phyloP scores from a whole-genome alignment of 1,284 basidiomycete species.

The Sporisorium reilianum region DNA sequence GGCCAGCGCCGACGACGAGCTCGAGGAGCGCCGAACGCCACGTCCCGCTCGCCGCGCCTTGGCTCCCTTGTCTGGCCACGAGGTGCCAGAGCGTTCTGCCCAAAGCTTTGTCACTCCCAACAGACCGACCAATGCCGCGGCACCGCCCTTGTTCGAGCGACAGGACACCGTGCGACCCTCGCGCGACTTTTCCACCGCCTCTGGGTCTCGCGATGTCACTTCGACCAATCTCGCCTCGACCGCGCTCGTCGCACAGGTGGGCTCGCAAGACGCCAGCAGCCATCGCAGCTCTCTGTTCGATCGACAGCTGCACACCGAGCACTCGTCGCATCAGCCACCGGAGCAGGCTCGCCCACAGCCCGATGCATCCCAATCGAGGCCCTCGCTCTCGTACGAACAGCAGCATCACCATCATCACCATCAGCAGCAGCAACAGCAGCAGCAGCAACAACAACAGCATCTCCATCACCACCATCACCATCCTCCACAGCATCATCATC shows the following conservation, averaged over 20 bases:
- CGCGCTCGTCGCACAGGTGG: constrained; percentile 41
- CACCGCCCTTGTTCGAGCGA: constrained; percentile 44
- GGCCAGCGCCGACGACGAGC: constrained; percentile 29
- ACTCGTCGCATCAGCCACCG: background rate
- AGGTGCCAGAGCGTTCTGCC: constrained; percentile 9
- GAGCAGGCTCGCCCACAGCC: constrained; percentile 10
- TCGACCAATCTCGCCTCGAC: constrained; percentile 39
- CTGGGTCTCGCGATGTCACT: constrained; percentile 27
- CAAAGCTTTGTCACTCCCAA: constrained; percentile 40
- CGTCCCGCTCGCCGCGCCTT: constrained; percentile 50
- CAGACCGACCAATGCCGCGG: constrained; percentile 33
- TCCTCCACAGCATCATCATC: constrained; percentile 16
- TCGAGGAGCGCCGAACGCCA: constrained; percentile 56
- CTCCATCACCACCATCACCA: constrained; percentile 40
- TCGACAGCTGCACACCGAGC: constrained; percentile 14
- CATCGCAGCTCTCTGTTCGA: constrained; percentile 18
- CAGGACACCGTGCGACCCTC: constrained; percentile 51
- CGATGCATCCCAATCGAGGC: background rate
- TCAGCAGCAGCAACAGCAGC: constrained; percentile 20
- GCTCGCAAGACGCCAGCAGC: constrained; percentile 16
- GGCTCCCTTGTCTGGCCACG: constrained; percentile 46
- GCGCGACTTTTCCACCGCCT: constrained; percentile 24
- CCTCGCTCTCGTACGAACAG: constrained; percentile 8
- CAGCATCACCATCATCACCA: constrained; percentile 6
- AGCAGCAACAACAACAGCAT: constrained; percentile 22